Evolutionary conservation across 2,329 filamentous ascomycete species (phyloP).

Genomic region (Ophiocordyceps camponoti-saundersi): DNA sequence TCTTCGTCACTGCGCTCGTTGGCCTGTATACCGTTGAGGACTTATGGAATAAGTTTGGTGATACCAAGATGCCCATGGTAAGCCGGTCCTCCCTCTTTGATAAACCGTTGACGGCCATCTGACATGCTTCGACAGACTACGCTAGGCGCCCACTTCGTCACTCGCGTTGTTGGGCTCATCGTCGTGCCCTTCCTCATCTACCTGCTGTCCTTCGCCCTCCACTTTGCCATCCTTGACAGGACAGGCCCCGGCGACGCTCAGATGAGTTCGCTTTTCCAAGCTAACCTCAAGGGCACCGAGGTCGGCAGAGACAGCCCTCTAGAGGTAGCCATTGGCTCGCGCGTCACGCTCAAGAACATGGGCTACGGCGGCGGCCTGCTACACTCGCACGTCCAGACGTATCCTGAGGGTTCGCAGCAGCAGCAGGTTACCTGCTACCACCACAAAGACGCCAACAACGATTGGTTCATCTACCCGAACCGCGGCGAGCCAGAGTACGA

Average conservation of each 20-base stretch:
- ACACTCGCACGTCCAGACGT: slow-evolving; percentile 92
- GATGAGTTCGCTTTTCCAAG: slow-evolving; percentile 99
- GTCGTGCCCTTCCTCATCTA: slow-evolving; percentile 81
- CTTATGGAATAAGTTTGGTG: slow-evolving; percentile 94
- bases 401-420: slow-evolving; percentile 80
- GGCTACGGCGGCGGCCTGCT: slow-evolving; percentile 93
- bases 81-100: slow-evolving; percentile 7
- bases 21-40: slow-evolving; percentile 93
- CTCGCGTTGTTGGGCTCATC: slow-evolving; percentile 75
- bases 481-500: slow-evolving; percentile 60
- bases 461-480: slow-evolving; percentile 98
- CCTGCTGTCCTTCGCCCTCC: slow-evolving; percentile 85
- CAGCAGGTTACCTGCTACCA: slow-evolving; percentile 99
- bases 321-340: slow-evolving; percentile 77
- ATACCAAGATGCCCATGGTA: slow-evolving; percentile 77
- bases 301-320: slow-evolving; percentile 90
- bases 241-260: slow-evolving; percentile 96
- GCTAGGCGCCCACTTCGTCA: slow-evolving; percentile 61
- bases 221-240: slow-evolving; percentile 87
- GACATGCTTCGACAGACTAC: slow-evolving; percentile 20
- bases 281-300: slow-evolving; percentile 82
- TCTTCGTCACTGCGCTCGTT: slow-evolving; percentile 89
- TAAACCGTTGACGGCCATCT: slow-evolving; percentile 5
- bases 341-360: slow-evolving; percentile 96
- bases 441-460: slow-evolving; percentile 98